Base-by-base conservation (phyloP, 1,284 basidiomycete genomes). In the Sporisorium exsertum region DNA sequence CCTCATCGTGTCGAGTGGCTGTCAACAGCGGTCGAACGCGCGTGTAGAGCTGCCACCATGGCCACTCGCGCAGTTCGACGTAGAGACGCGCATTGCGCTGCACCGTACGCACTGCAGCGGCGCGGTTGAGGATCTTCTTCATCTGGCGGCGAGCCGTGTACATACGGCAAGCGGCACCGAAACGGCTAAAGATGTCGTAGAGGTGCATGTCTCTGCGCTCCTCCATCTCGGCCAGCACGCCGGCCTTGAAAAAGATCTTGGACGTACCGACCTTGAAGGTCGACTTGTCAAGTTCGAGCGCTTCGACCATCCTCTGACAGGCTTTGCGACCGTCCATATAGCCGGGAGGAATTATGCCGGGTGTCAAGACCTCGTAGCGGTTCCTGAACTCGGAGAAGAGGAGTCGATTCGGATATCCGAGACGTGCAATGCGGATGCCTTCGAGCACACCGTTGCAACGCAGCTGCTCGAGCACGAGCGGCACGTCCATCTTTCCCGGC, bases 241-340 rank as follows among this genome's bases (percentile, higher is more conserved):
- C 96, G 1, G 97, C 95, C 86, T 98, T 99, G 91, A 99, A 99
- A 88, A 99, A 99, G 77, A 98, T 94, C 88, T 99, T 99, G 49
- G 94, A 97, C 0, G 94, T 93, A 9, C 97, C 97, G 70, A 99
- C 93, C 81, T 92, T 93, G 89, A 92, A 98, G 26, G 91, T 90
- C 0, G 90, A 88, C 61, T 91, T 90, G 85, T 97, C 94, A 22
- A 99, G 89, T 61, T 96, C 93, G 43, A 99, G 88, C 5, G 93
- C 90, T 71, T 92, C 92, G 50, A 97, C 93, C 90, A 99, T 99
- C n/a, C 93, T 90, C 49, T 92, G 88, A 78, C 93, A 96, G 1
- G 95, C 94, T 86, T 97, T 94, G 8, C 95, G 91, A 5, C 95
- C 95, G 80, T 99, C 97, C 93, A 98, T 95, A 84, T 97, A 98